phyloP scores from a whole-genome alignment of 2,329 filamentous ascomycete genomes.

The Lomentospora prolificans region DNA sequence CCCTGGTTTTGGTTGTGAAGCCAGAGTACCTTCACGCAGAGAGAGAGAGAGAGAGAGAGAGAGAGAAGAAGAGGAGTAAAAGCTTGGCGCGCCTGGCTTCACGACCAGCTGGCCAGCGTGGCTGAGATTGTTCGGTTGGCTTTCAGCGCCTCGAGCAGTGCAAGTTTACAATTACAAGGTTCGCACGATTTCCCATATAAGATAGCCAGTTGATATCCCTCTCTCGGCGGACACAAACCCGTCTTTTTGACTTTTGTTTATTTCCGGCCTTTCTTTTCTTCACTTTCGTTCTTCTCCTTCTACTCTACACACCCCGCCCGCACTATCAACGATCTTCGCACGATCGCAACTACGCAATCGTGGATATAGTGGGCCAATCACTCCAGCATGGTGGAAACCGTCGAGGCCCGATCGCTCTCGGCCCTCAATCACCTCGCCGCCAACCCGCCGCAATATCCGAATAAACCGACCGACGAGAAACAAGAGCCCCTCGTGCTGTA shows the following conservation, averaged over 20 bases:
- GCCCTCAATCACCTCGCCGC: conserved; percentile 70
- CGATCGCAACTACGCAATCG: background rate
- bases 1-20: too few relatives aligned
- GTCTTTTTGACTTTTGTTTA: background rate
- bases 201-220: background rate
- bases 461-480: conserved; percentile 59
- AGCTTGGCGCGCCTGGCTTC: background rate
- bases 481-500: conserved; percentile 74
- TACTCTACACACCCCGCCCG: background rate
- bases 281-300: background rate
- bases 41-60: too few relatives aligned
- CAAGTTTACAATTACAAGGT: too few relatives aligned
- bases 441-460: conserved; percentile 78
- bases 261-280: background rate
- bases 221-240: background rate
- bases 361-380: background rate
- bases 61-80: too few relatives aligned
- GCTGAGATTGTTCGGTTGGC: background rate
- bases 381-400: conserved; percentile 8
- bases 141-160: background rate
- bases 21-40: too few relatives aligned
- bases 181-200: too few relatives aligned
- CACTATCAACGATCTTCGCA: too few relatives aligned
- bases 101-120: background rate
- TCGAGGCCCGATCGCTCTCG: conserved; percentile 73